Evolutionary conservation across 495 filamentous ascomycete species (phyloP), one percentile per base, ranked within the genome.

Genomic region (Penicillium ucsense): DNA sequence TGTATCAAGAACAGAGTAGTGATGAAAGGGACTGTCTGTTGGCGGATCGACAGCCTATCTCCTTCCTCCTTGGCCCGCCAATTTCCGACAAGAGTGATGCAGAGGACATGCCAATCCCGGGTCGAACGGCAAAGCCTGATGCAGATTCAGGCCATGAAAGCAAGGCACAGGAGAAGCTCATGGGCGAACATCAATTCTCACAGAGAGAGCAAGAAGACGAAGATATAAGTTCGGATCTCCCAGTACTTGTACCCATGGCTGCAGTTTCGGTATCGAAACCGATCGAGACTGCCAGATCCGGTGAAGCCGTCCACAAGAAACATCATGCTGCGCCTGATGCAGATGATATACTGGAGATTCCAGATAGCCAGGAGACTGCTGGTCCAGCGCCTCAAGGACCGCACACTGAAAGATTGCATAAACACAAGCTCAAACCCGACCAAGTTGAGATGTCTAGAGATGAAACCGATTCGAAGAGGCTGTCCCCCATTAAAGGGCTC

Each of bases 1-100:
- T 80, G 8, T 66, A 77, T 46, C 48, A 61, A 3, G 67, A 73
- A 43, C 79, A 82, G 52, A 59, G 58, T 10, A 33, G 33, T 6
- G 41, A 53, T 12, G 43, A 62, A 9, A 31, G 37, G 4, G 46
- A 49, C 31, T 20, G 43, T 48, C 3, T 55, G 4, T 58, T 74
- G 61, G 68, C 57, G 27, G 63, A 68, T 43, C 48, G 43, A 36
- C 46, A 51, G 36, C 67, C 62, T 0, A 49, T 74, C 11, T 67
- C 57, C 8, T 71, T 65, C 44, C 53, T 74, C 4, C 54, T 74
- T 8, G 63, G 63, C 0, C 44, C 52, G 3, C 41, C 52, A 0
- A 11, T 30, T 9, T 41, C 47, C 2, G 31, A 9, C 12, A 47
- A 46, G 30, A 38, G 29, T 4, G 43, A 52, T 7, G 35, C 8